Evolutionary conservation across 768 basidiomycete species (phyloP), one percentile per base, ranked within the genome.

Genomic region (Cystofilobasidium ferigula): DNA sequence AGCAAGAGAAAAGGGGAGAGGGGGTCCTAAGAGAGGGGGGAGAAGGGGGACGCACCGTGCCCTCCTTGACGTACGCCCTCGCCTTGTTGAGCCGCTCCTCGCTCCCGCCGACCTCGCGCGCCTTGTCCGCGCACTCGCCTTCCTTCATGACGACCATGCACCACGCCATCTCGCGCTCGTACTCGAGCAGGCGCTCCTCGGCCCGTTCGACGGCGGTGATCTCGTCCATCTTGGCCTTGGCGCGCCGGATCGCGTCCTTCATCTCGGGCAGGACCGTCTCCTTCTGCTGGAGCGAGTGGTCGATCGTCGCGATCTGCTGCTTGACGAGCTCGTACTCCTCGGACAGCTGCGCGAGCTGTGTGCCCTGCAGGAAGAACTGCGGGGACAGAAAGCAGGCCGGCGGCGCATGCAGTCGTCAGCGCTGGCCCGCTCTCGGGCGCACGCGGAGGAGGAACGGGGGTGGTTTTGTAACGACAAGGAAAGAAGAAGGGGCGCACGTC

Each of bases 341-440:
- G 4, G 82, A 83, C 53, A 99, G 85, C 71, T 94, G 88, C 40
- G 83, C 82, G 20, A 99, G 83, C 70, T 91, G 89, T 0, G 95
- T 98, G 20, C 95, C 95, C 40, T 85, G 83, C 38, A 98, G 82
- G 82, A 98, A 98, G 76, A 97, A 91, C 91, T 94, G 70, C 0
- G 47, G 30, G 64, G 9, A 22, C 6, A 20, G 48, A 36, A 5
- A 38, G 43, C 69, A 40, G 69, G 58, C 34, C 70, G 57, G 51
- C 47, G 51, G 8, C 5, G 13, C 65, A 18, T 14, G 34, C 14
- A 18, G 5, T 40, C n/a, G 34, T 45, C 8, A 30, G 58, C 28
- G 24, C 30, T 18, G 22, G 38, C 13, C 36, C 26, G 58, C 22
- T n/a, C 5, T 26, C 34, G 42, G 34, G 26, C 24, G 3, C 4